Base-by-base conservation (phyloP, 202 grass and related monocot genomes). In the Schoenoplectus tabernaemontani region DNA sequence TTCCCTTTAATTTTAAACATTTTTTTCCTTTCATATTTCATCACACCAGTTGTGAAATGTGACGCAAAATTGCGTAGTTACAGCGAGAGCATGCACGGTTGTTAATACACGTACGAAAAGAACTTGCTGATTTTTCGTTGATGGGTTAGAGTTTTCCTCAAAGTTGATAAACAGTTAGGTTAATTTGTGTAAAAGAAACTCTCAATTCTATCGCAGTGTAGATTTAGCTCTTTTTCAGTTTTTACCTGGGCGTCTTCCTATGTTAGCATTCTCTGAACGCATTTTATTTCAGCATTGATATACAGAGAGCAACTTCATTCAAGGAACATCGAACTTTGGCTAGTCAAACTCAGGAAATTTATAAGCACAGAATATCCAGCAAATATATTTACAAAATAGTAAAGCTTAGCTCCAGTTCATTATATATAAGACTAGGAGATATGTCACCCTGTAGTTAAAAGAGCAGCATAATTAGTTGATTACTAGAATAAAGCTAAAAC, bases 311-410 rank as follows among this genome's bases (percentile, higher is more conserved):
- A 17, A 9, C 32, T 28, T 17, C 30, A n/a, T n/a, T n/a, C n/a
- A n/a, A n/a, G n/a, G n/a, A 75, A 36, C 19, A 0, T 53, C 24
- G 54, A 75, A 19, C 6, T 34, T 53, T 13, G n/a, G 26, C 24
- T 54, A 36, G 15, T 54, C 28, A n/a, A 75, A 73, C 24, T 19
- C 2, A 19, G 7, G 12, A 54, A 54, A 75, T 19, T 34, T 75
- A 75, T 17, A 54, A 53, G 46, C 48, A 75, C 28, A 11, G 28
- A 75, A 53, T 22, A 0, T 3, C 46, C 68, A 50, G 68, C 68
- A 50, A 72, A 43, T 30, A n/a, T n/a, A n/a, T 72, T 72, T 72
- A 50, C 68, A 50, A 9, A n/a, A 72, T 72, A 51, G 43, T 50
- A 75, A 75, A 47, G 15, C 2, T 33, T 53, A 53, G 69, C 6